Evolutionary conservation across 1,284 basidiomycete species (phyloP).

Genomic region (Mycena sp.): DNA sequence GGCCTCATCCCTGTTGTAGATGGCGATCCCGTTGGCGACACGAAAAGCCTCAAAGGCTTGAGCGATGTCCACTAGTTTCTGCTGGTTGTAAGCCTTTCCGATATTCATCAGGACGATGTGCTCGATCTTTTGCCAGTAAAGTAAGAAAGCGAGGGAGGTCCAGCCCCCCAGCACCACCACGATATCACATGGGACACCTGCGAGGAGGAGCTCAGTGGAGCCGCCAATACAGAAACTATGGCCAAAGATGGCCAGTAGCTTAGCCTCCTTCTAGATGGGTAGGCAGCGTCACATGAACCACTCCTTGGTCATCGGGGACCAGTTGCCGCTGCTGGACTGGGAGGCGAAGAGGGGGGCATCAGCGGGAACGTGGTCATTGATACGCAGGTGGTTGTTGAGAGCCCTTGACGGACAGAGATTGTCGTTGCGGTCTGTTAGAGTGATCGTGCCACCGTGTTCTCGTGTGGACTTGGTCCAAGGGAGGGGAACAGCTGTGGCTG

Average conservation of each 20-base stretch:
- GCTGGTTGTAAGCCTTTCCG: background rate
- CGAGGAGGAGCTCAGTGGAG: conserved; percentile 35
- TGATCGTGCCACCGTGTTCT: background rate
- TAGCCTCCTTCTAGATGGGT: conserved; percentile 18
- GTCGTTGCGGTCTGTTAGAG: background rate
- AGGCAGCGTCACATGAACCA: conserved; percentile 28
- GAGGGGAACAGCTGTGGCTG: background rate
- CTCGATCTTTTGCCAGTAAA: conserved; percentile 37
- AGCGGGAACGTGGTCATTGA: background rate
- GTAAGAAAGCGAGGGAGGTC: conserved; percentile 39
- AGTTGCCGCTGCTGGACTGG: background rate
- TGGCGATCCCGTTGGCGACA: background rate
- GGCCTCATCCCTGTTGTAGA: no score
- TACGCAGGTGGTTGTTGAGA: background rate
- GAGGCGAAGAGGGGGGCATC: conserved; percentile 8
- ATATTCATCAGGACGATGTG: conserved; percentile 1
- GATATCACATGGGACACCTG: conserved; percentile 35
- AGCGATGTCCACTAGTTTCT: background rate
- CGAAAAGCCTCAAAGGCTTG: background rate
- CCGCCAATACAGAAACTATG: conserved; percentile 43
- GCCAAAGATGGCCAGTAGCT: conserved; percentile 23
- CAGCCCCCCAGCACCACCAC: conserved; percentile 38
- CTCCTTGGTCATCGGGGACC: conserved; percentile 8
- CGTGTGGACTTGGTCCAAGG: conserved; percentile 4
- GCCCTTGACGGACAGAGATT: background rate